Conservation (phyloP, 2,329 filamentous ascomycete species). For the Fusarium incarnatum region DNA sequence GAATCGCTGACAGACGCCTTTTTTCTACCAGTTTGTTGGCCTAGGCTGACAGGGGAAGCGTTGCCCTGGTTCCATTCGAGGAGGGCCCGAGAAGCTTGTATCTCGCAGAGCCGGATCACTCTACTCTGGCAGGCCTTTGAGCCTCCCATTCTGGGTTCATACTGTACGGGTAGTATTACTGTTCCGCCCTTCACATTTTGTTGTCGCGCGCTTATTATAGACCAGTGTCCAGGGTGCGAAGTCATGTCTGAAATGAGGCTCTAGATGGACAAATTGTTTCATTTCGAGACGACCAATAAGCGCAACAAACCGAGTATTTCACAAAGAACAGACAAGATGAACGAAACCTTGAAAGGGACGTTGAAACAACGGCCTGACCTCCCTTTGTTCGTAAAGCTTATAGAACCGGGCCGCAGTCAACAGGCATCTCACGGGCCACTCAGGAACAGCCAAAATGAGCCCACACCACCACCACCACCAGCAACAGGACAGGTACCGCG, state of each 20-base stretch:
- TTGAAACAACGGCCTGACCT: conserved; percentile 43
- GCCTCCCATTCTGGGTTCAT: background rate
- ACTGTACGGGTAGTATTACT: conserved; percentile 20
- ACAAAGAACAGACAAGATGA: conserved; percentile 21
- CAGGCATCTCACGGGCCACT: conserved; percentile 34
- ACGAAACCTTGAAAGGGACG: conserved; percentile 21
- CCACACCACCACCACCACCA: conserved; percentile 34
- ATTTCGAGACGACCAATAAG: conserved; percentile 26
- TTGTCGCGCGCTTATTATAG: conserved; percentile 25
- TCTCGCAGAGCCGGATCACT: background rate
- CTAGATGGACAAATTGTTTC: conserved; percentile 18
- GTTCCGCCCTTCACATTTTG: conserved; percentile 4
- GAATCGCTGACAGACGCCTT: conserved; percentile 39
- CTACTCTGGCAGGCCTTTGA: background rate
- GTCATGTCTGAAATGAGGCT: conserved; percentile 11
- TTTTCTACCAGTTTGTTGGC: conserved; percentile 26
- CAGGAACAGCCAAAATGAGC: conserved; percentile 29
- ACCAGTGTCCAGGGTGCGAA: background rate
- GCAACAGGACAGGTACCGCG: conserved; percentile 6
- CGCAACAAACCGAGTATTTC: conserved; percentile 2
- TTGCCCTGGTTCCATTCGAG: conserved; percentile 4
- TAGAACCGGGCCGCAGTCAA: conserved; percentile 27
- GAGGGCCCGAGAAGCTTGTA: conserved; percentile 2
- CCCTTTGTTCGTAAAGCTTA: conserved; percentile 35
- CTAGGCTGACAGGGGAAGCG: conserved; percentile 16